Conservation (phyloP, 345 rosid genomes). For the Aquilaria yunnanensis region DNA sequence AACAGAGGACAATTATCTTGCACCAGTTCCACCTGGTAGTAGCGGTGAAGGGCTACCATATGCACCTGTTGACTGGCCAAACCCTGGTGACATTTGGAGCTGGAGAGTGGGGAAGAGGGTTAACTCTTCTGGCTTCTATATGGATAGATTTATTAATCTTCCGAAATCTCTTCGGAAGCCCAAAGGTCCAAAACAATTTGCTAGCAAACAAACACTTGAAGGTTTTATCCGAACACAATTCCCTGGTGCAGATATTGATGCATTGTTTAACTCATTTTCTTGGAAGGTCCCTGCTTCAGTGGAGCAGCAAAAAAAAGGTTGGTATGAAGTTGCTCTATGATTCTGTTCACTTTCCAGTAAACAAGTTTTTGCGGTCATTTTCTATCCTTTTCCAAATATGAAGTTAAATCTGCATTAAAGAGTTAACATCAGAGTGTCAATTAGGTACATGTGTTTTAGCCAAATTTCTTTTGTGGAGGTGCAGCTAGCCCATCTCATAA, state of each 20-base stretch:
- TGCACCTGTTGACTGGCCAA: conserved; percentile 78
- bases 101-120: conserved; percentile 89
- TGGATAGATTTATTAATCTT: conserved; percentile 52
- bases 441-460: too few species aligned
- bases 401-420: too few species aligned
- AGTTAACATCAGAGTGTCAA: too few species aligned
- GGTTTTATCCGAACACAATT: conserved; percentile 36
- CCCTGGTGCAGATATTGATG: conserved; percentile 47
- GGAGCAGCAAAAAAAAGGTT: conserved; percentile 27
- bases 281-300: conserved; percentile 68
- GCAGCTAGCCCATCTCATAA: too few species aligned
- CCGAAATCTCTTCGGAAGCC: conserved; percentile 37
- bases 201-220: conserved; percentile 46
- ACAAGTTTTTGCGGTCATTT: too few species aligned
- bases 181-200: conserved; percentile 27
- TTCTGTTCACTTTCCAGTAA: not conserved
- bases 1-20: conserved; percentile 24
- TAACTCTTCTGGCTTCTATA: conserved; percentile 31
- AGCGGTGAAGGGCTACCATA: conserved; percentile 77
- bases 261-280: conserved; percentile 53
- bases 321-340: conserved; percentile 6
- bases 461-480: too few species aligned
- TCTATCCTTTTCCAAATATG: not conserved
- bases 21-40: conserved; percentile 33
- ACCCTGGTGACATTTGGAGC: conserved; percentile 72